Percentiles rank a stretch among this genome's conserved stretches.
Conservation (phyloP, 2,329 filamentous ascomycete genomes). For the Acrocalymma vagum region DNA sequence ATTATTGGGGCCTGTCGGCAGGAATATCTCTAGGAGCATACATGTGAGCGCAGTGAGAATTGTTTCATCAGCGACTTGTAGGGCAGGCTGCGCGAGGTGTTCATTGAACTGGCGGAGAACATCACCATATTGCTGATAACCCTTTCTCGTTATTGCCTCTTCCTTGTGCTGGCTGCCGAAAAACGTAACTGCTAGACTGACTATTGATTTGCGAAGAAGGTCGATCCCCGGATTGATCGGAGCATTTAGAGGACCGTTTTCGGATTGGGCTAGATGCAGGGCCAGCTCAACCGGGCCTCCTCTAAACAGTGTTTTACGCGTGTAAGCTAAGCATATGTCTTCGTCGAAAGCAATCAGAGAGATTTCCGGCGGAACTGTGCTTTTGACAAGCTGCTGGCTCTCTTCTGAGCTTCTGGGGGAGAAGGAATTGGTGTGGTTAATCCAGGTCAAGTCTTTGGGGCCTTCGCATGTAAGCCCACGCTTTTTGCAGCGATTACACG, state of each 20-base stretch:
- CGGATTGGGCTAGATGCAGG: conserved; percentile 27
- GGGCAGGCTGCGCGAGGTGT: conserved; percentile 21
- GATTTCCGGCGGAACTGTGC: conserved; percentile 12
- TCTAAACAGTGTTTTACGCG: conserved; percentile 33
- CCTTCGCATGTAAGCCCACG: conserved; percentile 31
- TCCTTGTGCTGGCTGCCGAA: conserved; percentile 36
- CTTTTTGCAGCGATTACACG: conserved; percentile 33
- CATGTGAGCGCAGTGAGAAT: conserved; percentile 33
- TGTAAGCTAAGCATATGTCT: conserved; percentile 34
- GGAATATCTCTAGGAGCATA: conserved; percentile 37
- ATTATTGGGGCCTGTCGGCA: conserved; percentile 33
- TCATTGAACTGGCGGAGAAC: conserved; percentile 32
- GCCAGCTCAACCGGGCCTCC: conserved; percentile 35
- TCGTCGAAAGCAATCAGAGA: conserved; percentile 32
- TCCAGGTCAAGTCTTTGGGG: conserved; percentile 32
- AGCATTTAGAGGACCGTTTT: background rate
- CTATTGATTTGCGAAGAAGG: conserved; percentile 30
- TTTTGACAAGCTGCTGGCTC: background rate
- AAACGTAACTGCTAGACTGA: conserved; percentile 33
- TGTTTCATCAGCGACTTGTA: conserved; percentile 32
- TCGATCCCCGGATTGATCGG: conserved; percentile 19
- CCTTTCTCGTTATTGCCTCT: conserved; percentile 21
- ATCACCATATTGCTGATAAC: conserved; percentile 33
- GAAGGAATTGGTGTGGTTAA: conserved; percentile 20
- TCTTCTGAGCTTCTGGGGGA: conserved; percentile 1